A percentile compares a stretch with the other conserved stretches of the same genome.
Evolutionary conservation across 1,284 basidiomycete genomes (phyloP).

Genomic region (Microbotryum saponariae): DNA sequence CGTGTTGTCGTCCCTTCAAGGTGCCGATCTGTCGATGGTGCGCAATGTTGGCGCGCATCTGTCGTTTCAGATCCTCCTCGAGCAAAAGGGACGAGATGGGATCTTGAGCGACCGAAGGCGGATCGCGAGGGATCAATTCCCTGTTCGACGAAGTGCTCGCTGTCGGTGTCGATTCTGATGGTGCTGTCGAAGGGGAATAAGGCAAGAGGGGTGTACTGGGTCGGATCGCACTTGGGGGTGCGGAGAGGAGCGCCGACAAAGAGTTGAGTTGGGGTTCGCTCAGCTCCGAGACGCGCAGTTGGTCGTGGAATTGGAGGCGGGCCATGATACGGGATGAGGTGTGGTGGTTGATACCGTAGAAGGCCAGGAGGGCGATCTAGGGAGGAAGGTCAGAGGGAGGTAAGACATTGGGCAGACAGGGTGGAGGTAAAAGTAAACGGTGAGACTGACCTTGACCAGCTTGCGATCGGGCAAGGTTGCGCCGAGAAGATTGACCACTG

Average conservation of each 20-base stretch:
- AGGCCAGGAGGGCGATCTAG: slow-evolving; percentile 72
- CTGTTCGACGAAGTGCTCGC: slow-evolving; percentile 6
- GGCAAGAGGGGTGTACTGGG: slow-evolving; percentile 49
- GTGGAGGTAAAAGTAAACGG: neutral
- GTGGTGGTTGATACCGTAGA: slow-evolving; percentile 71
- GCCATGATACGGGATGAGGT: slow-evolving; percentile 74
- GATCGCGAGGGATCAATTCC: slow-evolving; percentile 20
- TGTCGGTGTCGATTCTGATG: slow-evolving; percentile 41
- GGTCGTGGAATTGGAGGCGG: slow-evolving; percentile 71
- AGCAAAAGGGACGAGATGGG: slow-evolving; percentile 64
- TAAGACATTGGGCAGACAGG: neutral
- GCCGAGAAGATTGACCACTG: slow-evolving; percentile 55
- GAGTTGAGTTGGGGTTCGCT: slow-evolving; percentile 71
- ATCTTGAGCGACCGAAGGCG: slow-evolving; percentile 43
- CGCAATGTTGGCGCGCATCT: slow-evolving; percentile 75
- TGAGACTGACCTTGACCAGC: slow-evolving; percentile 53
- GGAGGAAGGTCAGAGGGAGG: neutral
- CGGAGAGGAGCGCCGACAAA: slow-evolving; percentile 78
- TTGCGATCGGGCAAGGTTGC: slow-evolving; percentile 62
- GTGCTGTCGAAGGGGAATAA: slow-evolving; percentile 31
- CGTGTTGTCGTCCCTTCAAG: slow-evolving; percentile 77
- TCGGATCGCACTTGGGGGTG: slow-evolving; percentile 60
- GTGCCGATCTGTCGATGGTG: slow-evolving; percentile 84
- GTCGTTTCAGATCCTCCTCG: slow-evolving; percentile 69
- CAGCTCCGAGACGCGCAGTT: slow-evolving; percentile 64